These are phyloP conservation scores for Brassica rapa DNA, from an alignment of 345 rosid genomes.

Conservation along the genomic window DNA sequence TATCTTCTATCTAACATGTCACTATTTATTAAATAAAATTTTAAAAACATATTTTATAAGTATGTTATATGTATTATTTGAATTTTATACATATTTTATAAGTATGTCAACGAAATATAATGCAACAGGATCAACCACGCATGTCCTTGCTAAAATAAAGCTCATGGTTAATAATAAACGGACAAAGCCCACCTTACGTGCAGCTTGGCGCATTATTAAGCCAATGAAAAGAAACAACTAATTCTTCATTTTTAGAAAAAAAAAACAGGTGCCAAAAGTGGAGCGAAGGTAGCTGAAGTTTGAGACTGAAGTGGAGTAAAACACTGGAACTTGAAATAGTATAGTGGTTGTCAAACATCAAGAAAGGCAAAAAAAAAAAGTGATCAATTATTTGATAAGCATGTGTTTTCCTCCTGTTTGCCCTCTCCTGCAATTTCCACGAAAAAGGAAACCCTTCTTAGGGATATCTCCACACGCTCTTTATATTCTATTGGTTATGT, in stretches of 20 bases:
- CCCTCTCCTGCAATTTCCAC: slow-evolving; percentile 58
- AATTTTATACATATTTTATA: no score
- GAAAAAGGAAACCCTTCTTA: slow-evolving; percentile 1
- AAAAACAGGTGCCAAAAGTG: slow-evolving; percentile 30
- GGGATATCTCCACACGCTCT: not conserved
- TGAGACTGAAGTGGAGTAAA: slow-evolving; percentile 29
- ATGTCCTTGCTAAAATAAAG: not conserved
- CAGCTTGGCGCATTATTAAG: slow-evolving; percentile 26
- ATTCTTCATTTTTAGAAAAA: not conserved
- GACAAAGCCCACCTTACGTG: slow-evolving; percentile 22
- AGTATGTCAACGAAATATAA: no score
- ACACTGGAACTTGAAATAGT: slow-evolving; percentile 16
- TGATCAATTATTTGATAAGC: slow-evolving; percentile 61
- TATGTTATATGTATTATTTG: no score
- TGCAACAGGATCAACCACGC: not conserved
- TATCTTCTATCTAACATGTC: no score
- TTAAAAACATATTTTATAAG: no score
- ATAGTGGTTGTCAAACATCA: slow-evolving; percentile 24
- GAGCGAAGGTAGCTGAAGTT: slow-evolving; percentile 15
- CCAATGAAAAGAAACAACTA: slow-evolving; percentile 24
- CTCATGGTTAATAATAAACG: slow-evolving; percentile 30
- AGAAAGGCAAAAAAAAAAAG: slow-evolving; percentile 13
- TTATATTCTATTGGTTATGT: not conserved
- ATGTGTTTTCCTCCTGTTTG: slow-evolving; percentile 64
- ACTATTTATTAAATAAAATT: no score